A percentile compares a stretch with the other conserved stretches of the same genome.
phyloP scores from a whole-genome alignment of 768 basidiomycete genomes.

The Tulasnella sp. region DNA sequence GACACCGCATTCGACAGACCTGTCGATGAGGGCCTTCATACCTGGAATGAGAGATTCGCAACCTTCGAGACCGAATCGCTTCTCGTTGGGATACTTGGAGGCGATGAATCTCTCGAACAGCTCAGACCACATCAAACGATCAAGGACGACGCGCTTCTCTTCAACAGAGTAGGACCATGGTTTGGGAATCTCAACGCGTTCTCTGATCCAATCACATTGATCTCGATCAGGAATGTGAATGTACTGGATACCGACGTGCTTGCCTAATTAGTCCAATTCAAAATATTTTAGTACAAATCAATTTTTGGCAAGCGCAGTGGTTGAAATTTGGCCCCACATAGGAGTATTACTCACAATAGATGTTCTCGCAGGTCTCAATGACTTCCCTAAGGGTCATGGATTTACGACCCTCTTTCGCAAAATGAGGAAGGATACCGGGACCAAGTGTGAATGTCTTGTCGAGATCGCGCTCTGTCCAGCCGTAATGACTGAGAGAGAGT shows the following conservation, averaged over 20 bases:
- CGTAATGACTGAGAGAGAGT: slow-evolving; percentile 85
- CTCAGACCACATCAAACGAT: slow-evolving; percentile 99
- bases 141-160: slow-evolving; percentile 97
- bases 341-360: slow-evolving; percentile 77
- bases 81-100: slow-evolving; percentile 98
- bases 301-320: background rate
- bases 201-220: slow-evolving; percentile 98
- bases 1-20: slow-evolving; percentile 91
- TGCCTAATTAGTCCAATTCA: slow-evolving; percentile 37
- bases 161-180: slow-evolving; percentile 98
- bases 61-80: slow-evolving; percentile 97
- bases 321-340: slow-evolving; percentile 2
- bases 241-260: slow-evolving; percentile 81
- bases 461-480: slow-evolving; percentile 87
- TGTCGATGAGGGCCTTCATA: slow-evolving; percentile 99
- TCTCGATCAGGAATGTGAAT: slow-evolving; percentile 96
- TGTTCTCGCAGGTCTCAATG: slow-evolving; percentile 76
- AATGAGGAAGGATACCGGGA: slow-evolving; percentile 91
- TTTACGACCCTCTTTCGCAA: slow-evolving; percentile 72
- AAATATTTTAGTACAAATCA: background rate
- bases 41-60: slow-evolving; percentile 96
- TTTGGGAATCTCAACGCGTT: slow-evolving; percentile 86
- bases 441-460: slow-evolving; percentile 91
- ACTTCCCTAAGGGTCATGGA: slow-evolving; percentile 86
- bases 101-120: slow-evolving; percentile 98